A percentile compares a stretch with the other conserved stretches of the same genome.
Conservation (phyloP, 2,329 filamentous ascomycete genomes). For the Colletotrichum nymphaeae region DNA sequence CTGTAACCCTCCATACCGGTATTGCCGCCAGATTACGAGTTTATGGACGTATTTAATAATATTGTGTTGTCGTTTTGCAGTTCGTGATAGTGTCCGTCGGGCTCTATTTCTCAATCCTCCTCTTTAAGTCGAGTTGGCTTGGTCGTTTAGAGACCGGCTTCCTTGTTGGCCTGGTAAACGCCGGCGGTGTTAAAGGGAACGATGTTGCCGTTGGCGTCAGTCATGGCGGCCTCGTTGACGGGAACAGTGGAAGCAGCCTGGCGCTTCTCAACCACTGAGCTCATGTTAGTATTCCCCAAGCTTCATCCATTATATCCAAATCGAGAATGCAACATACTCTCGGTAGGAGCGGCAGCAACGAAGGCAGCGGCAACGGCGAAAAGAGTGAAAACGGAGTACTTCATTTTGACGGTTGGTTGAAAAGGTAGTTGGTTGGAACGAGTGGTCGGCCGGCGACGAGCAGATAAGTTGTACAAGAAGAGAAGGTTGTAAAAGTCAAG, state of each 20-base stretch:
- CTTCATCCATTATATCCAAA: not conserved
- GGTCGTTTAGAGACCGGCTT: conserved; percentile 48
- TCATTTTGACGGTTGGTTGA: conserved; percentile 58
- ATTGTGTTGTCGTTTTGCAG: conserved; percentile 13
- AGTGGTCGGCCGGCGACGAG: conserved; percentile 65
- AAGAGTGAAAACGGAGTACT: conserved; percentile 60
- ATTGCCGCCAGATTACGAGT: conserved; percentile 24
- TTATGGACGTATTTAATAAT: conserved; percentile 10
- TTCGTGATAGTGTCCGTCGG: conserved; percentile 6
- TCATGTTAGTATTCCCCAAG: conserved; percentile 21
- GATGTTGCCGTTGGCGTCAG: conserved; percentile 56
- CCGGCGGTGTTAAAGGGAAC: conserved; percentile 55
- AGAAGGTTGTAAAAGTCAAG: conserved; percentile 36
- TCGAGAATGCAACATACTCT: conserved; percentile 22
- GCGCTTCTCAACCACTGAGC: conserved; percentile 47
- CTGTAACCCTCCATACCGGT: conserved; percentile 18
- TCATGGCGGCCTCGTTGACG: conserved; percentile 58
- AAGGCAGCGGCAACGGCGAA: conserved; percentile 59
- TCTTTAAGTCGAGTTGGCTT: not conserved
- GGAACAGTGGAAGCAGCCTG: conserved; percentile 43
- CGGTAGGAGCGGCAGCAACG: conserved; percentile 50
- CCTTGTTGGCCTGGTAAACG: conserved; percentile 54
- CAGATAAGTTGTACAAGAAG: conserved; percentile 46
- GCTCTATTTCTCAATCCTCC: conserved; percentile 11
- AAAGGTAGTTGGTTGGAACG: conserved; percentile 40